Evolutionary conservation across 176 grass and related monocot genomes (phyloP).

Genomic region (Carex myosuroides): DNA sequence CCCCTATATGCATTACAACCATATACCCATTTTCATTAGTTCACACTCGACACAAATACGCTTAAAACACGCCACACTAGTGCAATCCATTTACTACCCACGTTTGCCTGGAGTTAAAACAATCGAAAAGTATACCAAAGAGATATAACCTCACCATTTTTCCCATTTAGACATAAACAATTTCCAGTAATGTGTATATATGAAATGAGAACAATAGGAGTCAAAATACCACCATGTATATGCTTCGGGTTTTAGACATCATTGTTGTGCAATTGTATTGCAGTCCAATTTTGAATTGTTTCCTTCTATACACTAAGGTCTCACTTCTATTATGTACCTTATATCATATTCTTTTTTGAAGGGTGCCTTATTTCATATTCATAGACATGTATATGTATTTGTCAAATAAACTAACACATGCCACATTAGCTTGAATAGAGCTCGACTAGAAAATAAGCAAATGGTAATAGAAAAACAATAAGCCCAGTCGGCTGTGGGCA

Average conservation of each 20-base stretch:
- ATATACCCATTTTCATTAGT: too few species aligned
- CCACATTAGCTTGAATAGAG: not conserved
- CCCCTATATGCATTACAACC: too few species aligned
- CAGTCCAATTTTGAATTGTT: not conserved
- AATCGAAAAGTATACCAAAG: too few species aligned
- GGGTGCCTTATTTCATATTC: not conserved
- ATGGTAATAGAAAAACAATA: conserved; percentile 3
- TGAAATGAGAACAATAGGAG: not conserved
- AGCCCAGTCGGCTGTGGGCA: not conserved
- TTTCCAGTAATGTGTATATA: not conserved
- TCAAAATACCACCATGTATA: not conserved
- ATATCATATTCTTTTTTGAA: not conserved
- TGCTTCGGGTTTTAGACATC: not conserved
- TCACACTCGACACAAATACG: too few species aligned
- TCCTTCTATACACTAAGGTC: not conserved
- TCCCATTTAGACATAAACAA: not conserved
- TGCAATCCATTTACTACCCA: too few species aligned
- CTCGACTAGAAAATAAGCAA: not conserved
- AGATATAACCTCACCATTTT: not conserved
- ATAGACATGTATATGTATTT: not conserved
- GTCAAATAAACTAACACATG: not conserved
- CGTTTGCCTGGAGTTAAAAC: too few species aligned
- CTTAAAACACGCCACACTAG: too few species aligned
- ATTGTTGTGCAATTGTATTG: not conserved
- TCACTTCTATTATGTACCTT: not conserved